A percentile compares a stretch with the other conserved stretches of the same genome.
These are phyloP conservation scores for Cercospora beticola DNA, from an alignment of 2,329 filamentous ascomycete genomes.

Conservation along the genomic window DNA sequence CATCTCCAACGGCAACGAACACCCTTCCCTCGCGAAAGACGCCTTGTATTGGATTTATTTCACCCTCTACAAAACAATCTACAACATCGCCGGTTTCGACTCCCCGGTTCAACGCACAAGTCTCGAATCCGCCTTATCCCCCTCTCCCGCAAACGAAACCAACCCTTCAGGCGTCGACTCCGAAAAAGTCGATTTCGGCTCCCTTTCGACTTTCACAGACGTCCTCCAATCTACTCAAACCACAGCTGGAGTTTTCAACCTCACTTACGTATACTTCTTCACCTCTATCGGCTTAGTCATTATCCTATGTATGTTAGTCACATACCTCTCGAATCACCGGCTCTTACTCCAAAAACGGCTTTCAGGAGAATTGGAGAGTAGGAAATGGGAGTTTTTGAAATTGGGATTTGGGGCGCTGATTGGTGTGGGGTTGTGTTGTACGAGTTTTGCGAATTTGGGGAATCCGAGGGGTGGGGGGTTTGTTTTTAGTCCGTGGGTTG, in stretches of 20 bases:
- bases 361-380: constrained; percentile 21
- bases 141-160: not conserved
- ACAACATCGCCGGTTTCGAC: constrained; percentile 21
- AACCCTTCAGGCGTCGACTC: not conserved
- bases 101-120: not conserved
- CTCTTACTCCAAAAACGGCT: not conserved
- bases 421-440: constrained; percentile 9
- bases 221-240: constrained; percentile 7
- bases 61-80: constrained; percentile 19
- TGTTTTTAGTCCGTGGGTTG: constrained; percentile 10
- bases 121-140: not conserved
- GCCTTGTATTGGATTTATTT: constrained; percentile 16
- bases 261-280: constrained; percentile 37
- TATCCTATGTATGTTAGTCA: constrained; percentile 35
- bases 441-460: constrained; percentile 10
- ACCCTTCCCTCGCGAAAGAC: constrained; percentile 4
- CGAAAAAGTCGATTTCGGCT: constrained; percentile 7
- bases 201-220: not conserved
- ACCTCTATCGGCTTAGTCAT: constrained; percentile 32
- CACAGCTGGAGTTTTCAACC: constrained; percentile 21
- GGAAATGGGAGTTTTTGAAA: constrained; percentile 28
- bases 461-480: not conserved
- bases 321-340: constrained; percentile 20
- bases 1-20: constrained; percentile 7
- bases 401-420: constrained; percentile 21